Percentiles rank a stretch among this genome's conserved stretches.
These are phyloP conservation scores for Dianthus caryophyllus DNA, from an alignment of 148 eudicot genomes.

Conservation along the genomic window DNA sequence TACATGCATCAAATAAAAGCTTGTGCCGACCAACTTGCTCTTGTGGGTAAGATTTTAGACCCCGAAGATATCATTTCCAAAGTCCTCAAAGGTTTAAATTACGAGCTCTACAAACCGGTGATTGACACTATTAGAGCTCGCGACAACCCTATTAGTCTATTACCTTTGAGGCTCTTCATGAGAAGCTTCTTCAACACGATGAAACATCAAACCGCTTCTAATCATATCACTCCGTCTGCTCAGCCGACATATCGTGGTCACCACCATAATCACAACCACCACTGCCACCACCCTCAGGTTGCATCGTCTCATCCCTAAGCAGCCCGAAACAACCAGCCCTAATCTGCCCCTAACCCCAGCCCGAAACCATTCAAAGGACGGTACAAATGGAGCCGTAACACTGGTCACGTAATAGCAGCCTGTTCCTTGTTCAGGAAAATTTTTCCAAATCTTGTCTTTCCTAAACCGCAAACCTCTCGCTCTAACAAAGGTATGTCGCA, in stretches of 20 bases:
- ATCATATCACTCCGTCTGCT: neutral
- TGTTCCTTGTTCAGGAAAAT: neutral
- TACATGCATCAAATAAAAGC: constrained; percentile 4
- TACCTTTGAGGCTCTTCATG: neutral
- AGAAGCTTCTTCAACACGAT: constrained; percentile 1
- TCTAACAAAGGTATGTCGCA: neutral
- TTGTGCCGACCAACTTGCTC: neutral
- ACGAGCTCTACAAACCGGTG: neutral
- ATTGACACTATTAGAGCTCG: constrained; percentile 5
- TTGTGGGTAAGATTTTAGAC: neutral
- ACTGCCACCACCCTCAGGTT: neutral
- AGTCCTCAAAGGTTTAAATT: neutral
- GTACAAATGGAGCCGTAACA: neutral
- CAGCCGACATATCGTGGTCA: neutral
- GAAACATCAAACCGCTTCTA: neutral
- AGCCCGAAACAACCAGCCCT: too few relatives aligned
- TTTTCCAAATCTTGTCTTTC: neutral
- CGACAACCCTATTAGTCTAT: constrained; percentile 16
- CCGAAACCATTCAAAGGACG: neutral
- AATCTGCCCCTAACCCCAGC: neutral
- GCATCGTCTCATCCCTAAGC: neutral
- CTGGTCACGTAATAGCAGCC: neutral
- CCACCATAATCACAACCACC: neutral
- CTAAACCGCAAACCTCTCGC: neutral
- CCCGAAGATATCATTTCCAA: neutral